Evolutionary conservation across 306 rosid genomes (phyloP).

Genomic region (Sicyos edulis): DNA sequence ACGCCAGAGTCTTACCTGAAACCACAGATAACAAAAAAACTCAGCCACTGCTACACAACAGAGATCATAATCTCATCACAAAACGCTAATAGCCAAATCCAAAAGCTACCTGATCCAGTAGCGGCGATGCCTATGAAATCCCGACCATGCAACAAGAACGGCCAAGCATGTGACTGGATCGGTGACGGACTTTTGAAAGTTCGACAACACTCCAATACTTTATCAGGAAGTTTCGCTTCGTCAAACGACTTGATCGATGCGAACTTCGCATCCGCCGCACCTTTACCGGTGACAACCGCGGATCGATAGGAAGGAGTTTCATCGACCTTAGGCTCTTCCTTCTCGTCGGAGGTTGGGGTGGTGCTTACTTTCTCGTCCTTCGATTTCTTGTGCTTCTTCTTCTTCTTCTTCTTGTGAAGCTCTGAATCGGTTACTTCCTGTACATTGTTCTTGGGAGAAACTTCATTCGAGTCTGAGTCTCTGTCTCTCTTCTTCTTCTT

Average conservation of each 20-base stretch:
- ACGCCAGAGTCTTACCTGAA: slow-evolving; percentile 87
- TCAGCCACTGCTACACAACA: slow-evolving; percentile 11
- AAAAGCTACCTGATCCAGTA: slow-evolving; percentile 75
- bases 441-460: slow-evolving; percentile 50
- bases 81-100: neutral
- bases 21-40: slow-evolving; percentile 8
- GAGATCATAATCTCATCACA: neutral
- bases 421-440: slow-evolving; percentile 26
- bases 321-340: slow-evolving; percentile 20
- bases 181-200: slow-evolving; percentile 73
- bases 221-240: slow-evolving; percentile 57
- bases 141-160: slow-evolving; percentile 76
- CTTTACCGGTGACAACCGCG: slow-evolving; percentile 68
- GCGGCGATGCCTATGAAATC: slow-evolving; percentile 93
- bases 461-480: slow-evolving; percentile 19
- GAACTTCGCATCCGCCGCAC: slow-evolving; percentile 42
- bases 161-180: slow-evolving; percentile 93
- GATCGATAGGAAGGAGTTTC: slow-evolving; percentile 32
- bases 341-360: slow-evolving; percentile 18
- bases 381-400: slow-evolving; percentile 30
- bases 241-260: slow-evolving; percentile 43
- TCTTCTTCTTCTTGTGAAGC: slow-evolving; percentile 38
- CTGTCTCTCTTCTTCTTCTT: slow-evolving; percentile 30
- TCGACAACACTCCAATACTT: slow-evolving; percentile 70
- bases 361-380: slow-evolving; percentile 24